Percentiles rank a stretch among this genome's conserved stretches.
Evolutionary conservation across 768 basidiomycete species (phyloP).

Genomic region (Auricularia sp.): DNA sequence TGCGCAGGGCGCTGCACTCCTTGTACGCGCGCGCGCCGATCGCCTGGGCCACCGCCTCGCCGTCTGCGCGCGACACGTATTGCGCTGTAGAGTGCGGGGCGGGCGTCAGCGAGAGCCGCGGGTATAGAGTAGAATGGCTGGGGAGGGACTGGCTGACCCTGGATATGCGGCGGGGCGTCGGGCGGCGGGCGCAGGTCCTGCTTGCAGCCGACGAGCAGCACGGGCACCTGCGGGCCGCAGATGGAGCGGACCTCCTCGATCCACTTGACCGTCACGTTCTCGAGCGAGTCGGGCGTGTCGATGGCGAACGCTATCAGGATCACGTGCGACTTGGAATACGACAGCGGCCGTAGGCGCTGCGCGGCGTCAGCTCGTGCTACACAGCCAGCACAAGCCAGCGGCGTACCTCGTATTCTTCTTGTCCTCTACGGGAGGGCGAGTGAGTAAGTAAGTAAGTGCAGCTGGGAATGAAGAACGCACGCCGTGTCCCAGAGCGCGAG

Average conservation of each 20-base stretch:
- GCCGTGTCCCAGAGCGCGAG: conserved; percentile 98
- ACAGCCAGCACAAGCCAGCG: not conserved
- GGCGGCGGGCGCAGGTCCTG: conserved; percentile 72
- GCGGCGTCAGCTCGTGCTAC: not conserved
- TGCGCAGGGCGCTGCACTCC: conserved; percentile 84
- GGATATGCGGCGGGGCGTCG: conserved; percentile 31
- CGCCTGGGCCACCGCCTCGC: conserved; percentile 65
- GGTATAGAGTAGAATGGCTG: conserved; percentile 2
- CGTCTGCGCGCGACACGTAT: conserved; percentile 61
- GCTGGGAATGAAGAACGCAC: conserved; percentile 38
- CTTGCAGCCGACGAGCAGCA: conserved; percentile 94
- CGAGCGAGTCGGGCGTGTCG: conserved; percentile 92
- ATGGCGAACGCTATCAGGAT: conserved; percentile 96
- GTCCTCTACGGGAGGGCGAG: conserved; percentile 47
- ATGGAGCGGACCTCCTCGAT: conserved; percentile 97
- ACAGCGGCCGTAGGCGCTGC: conserved; percentile 88
- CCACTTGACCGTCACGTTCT: conserved; percentile 97
- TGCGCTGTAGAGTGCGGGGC: not conserved
- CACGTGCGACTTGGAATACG: conserved; percentile 97
- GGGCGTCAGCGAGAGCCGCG: not conserved
- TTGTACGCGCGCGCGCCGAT: conserved; percentile 93
- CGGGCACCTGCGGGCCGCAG: conserved; percentile 85
- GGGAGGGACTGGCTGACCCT: conserved; percentile 19
- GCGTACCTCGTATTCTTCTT: conserved; percentile 93
- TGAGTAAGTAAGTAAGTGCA: not conserved